Base-by-base conservation (phyloP, 805 yeast species). In the Myxozyma udenii region DNA sequence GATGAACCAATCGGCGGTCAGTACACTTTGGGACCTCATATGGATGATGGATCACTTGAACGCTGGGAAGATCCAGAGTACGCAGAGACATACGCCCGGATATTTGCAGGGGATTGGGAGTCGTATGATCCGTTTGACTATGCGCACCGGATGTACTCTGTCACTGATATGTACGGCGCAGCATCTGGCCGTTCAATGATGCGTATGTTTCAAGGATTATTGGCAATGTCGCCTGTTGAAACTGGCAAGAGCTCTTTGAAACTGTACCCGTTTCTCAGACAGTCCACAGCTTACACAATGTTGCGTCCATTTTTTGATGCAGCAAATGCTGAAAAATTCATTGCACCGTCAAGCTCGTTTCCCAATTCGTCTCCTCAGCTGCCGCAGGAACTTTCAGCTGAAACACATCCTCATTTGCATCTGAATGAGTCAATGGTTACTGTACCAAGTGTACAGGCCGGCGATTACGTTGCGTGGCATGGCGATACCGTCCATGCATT, bases 171-270 rank as follows among this genome's bases (percentile, higher is more conserved):
- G 43, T 71, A 73, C 55, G 66, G 64, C 37, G 58, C 61, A 16
- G 60, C 42, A 21, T 58, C 63, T 2, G 52, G 56, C n/a, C 71
- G 74, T 55, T 62, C 71, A 12, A 66, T 67, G 14, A 72, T 74
- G 57, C 66, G 78, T 46, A 62, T 74, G 3, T 69, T 72, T 40
- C 78, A 75, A 60, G 77, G 77, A 4, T 74, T 78, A 77, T 56
- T 74, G 16, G 66, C 76, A 2, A 60, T 74, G 50, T 64, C 71
- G 16, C 65, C 64, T 16, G 68, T 63, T 11, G 66, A 65, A 14
- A 63, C 71, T 14, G 67, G 68, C n/a, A 73, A 71, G 51, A 78
- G 78, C 5, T 67, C 76, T 12, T 62, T 74, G 36, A 53, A 62
- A 41, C 61, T 74, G 42, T 64, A 66, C 11, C 78, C 78, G 2